Evolutionary conservation across 192 early-diverging fungal genomes (phyloP), one percentile per base, ranked within the genome.

Genomic region (Coemansia sp.): DNA sequence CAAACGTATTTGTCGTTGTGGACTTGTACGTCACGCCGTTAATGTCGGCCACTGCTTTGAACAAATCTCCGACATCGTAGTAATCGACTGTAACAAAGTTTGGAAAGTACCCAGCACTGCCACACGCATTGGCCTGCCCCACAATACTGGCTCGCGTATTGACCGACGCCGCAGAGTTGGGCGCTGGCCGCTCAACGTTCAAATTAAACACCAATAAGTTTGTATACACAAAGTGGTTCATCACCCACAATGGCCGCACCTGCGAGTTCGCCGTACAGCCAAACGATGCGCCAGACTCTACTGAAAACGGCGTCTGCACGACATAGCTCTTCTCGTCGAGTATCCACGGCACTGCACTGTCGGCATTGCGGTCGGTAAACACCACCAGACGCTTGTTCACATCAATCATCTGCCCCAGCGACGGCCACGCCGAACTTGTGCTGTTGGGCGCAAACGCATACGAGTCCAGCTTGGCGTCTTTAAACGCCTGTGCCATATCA

Each of bases 21-120:
- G 49, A 46, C 53, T 31, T 58, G 66, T 70, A 86, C 0, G 46
- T 38, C 23, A 87, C 79, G 5, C 69, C 77, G 49, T 89, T 88
- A 14, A 88, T 47, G 44, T 76, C 61, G 1, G 84, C 85, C 8
- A 86, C 71, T 1, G 76, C 71, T 40, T 72, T 47, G 61, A 87
- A 65, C 15, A 83, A 25, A 11, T 67, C 63, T 14, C 89, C 89
- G 21, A 80, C 56, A 23, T 92, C 85, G 63, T 87, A 92, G 77
- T 86, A 92, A 66, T 92, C 90, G 5, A 92, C 85, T 0, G 86
- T 81, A 6, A 92, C 64, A 75, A 85, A 92, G 67, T 82, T 92
- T 23, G 90, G 86, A 60, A 82, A 76, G 36, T 73, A 53, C 2
- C 65, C 71, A 3, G 57, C 67, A 14, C 20, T 38, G 11, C 60